Evolutionary conservation across 2,329 filamentous ascomycete species (phyloP), one percentile per base, ranked within the genome.

Genomic region (Fusarium piperis): DNA sequence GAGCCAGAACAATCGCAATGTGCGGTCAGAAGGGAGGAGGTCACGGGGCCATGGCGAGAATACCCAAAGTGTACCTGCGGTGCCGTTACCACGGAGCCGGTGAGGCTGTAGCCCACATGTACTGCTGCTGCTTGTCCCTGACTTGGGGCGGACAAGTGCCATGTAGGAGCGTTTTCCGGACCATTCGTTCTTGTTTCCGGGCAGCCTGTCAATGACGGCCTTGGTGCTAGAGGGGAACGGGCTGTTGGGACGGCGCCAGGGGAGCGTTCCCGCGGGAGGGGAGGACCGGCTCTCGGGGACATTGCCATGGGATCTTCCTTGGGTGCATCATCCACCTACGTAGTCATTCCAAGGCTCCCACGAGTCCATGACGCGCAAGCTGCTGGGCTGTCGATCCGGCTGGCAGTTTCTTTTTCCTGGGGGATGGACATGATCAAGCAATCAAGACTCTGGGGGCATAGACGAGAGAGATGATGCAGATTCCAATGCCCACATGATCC

Each of bases 1-100:
- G 65, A 35, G 64, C 39, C 52, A 64, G 48, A 67, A 26, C 52
- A 60, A 65, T 41, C 51, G 55, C 65, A 74, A 72, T 64, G 68
- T 76, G 74, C 74, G 68, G 74, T 76, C 74, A 76, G 68, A 65
- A 60, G 60, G 44, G 28, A 64, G 59, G 39, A 64, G 59, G 39
- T 67, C 70, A 72, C 63, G 66, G 61, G 67, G 66, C 51, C 64
- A 63, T 41, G 48, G 56, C 35, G 67, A 44, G 59, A 32, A 62
- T 76, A 75, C 73, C 35, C 28, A 63, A 41, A 56, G 56, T 41
- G 59, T 71, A 65, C 70, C 18, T 73, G 60, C 26, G 39, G 52
- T 28, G 51, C 39, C 64, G 58, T 52, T 18, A 26, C 23, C 26
- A 41, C 46, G 64, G 59, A 68, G 70, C 67, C 51, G 48, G 57